Evolutionary conservation across 176 grass and related monocot genomes (phyloP).

Genomic region (Eremochloa ophiuroides): DNA sequence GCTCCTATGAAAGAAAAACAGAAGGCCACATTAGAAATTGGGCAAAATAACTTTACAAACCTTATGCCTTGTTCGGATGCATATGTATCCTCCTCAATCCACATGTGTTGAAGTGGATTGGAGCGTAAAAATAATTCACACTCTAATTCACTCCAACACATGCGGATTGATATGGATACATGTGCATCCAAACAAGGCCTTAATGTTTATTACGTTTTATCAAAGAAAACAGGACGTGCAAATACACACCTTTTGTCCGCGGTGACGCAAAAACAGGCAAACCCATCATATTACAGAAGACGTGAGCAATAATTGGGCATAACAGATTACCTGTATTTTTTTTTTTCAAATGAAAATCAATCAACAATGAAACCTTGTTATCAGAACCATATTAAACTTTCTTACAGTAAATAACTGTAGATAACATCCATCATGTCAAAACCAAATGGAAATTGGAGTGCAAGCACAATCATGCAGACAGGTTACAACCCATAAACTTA

Average conservation of each 20-base stretch:
- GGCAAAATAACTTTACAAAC: not conserved
- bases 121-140: no score
- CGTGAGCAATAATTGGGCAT: constrained; percentile 72
- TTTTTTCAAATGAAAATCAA: constrained; percentile 21
- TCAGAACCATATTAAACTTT: constrained; percentile 12
- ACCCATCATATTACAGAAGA: constrained; percentile 93
- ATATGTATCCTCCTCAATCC: no score
- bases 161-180: no score
- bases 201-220: not conserved
- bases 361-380: constrained; percentile 3
- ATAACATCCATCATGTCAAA: not conserved
- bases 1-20: constrained; percentile 45
- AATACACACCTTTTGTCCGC: constrained; percentile 55
- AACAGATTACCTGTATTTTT: constrained; percentile 51
- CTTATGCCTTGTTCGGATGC: no score
- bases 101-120: no score
- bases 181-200: no score
- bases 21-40: constrained; percentile 10
- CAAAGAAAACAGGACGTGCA: not conserved
- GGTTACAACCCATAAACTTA: constrained; percentile 1
- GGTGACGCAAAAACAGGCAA: constrained; percentile 57
- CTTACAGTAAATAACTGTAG: not conserved
- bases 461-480: not conserved
- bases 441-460: not conserved
- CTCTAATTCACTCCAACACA: no score